Evolutionary conservation across 176 grass and related monocot species (phyloP), one percentile per base, ranked within the genome.

Genomic region (Juncus inflexus): DNA sequence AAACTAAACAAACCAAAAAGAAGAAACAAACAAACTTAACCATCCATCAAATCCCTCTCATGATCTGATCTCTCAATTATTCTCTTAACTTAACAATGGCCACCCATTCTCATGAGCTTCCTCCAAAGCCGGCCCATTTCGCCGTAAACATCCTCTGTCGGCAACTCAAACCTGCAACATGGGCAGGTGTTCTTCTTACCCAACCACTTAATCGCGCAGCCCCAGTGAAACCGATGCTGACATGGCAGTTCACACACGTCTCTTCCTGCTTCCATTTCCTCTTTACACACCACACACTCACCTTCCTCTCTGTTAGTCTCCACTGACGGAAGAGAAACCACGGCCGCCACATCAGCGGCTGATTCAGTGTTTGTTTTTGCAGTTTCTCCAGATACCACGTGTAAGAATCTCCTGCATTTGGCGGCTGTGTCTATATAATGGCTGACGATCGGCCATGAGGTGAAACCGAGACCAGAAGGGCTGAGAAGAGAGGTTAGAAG

Each of bases 161-260:
- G 91, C 35, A 96, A 64, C 79, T 96, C 87, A 43, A 76, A 83
- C 58, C 91, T 81, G 79, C 91, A 96, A 75, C 84, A 96, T 6
- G 91, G 91, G 76, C 91, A 96, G 7, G 84, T 96, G 84, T 96
- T 87, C 12, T 85, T 79, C 74, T 79, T 71, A 7, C 64, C 72
- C 12, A 96, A 72, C 91, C 91, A 90, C 52, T 60, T 66, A 61
- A 86, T 67, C 61, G 81, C 91, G 76, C 91, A 96, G 40, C 58
- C 69, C 87, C 84, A 90, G 66, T 96, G 91, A 74, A 96, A 96
- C 16, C 66, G 84, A 75, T 90, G 91, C 54, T 74, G 57, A 66
- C 91, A 96, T 58, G 87, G 84, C 14, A 96, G 61, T 68, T 56
- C 82, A 64, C 91, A 90, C 72, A 86, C 79, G 35, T 70, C 63